phyloP scores from a whole-genome alignment of 192 early-diverging fungal genomes.

The Coemansia sp. region DNA sequence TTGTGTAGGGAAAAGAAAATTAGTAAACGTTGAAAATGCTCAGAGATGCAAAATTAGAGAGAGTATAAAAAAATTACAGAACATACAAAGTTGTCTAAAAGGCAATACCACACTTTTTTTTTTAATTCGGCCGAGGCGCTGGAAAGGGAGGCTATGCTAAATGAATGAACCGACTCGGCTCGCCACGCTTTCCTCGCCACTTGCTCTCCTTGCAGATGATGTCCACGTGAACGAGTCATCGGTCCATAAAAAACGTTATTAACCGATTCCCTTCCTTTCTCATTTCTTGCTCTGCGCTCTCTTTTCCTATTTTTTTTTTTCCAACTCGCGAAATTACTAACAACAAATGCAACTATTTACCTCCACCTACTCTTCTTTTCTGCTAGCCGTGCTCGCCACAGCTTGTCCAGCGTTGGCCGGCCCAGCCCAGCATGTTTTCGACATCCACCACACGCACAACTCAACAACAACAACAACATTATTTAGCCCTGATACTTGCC shows the following conservation, averaged over 20 bases:
- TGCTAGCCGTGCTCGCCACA: background rate
- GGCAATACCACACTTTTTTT: too few species aligned
- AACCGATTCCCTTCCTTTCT: too few species aligned
- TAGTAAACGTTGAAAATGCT: background rate
- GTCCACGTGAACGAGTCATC: background rate
- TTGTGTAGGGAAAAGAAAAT: background rate
- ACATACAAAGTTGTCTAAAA: too few species aligned
- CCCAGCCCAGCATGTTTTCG: background rate
- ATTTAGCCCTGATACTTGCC: conserved; percentile 28
- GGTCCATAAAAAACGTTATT: background rate
- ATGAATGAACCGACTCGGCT: background rate
- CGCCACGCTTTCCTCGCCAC: background rate
- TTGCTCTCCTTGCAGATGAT: background rate
- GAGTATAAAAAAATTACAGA: background rate
- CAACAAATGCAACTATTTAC: background rate
- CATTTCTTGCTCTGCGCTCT: too few species aligned
- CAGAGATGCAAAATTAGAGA: background rate
- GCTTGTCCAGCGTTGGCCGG: conserved; percentile 1
- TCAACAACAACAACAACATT: background rate
- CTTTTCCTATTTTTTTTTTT: background rate
- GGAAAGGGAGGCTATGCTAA: too few species aligned
- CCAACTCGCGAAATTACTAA: background rate
- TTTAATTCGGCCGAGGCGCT: too few species aligned
- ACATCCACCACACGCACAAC: background rate
- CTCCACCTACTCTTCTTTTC: background rate